Percentiles rank a stretch among this genome's conserved stretches.
Conservation (phyloP, 495 filamentous ascomycete genomes). For the Darksidea phi region DNA sequence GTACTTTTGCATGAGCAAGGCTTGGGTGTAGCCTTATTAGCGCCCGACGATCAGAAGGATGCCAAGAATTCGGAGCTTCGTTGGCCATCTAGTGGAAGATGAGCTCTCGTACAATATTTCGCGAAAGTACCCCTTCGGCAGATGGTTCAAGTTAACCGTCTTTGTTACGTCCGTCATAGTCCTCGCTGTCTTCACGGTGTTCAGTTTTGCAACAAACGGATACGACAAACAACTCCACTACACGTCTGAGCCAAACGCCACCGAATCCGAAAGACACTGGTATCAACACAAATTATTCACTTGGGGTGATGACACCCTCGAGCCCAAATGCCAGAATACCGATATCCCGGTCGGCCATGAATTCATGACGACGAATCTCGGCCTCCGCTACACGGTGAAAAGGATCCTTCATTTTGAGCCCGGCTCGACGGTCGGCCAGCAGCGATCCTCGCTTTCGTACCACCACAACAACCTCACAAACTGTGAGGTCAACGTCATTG, state of each 20-base stretch:
- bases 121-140: slow-evolving; percentile 10
- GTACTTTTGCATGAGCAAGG: too few relatives aligned
- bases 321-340: slow-evolving; percentile 20
- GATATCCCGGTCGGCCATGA: slow-evolving; percentile 22
- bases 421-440: background rate
- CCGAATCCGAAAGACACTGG: slow-evolving; percentile 20
- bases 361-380: slow-evolving; percentile 29
- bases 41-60: too few relatives aligned
- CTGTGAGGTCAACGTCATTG: slow-evolving; percentile 12
- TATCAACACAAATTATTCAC: slow-evolving; percentile 19
- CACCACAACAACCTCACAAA: slow-evolving; percentile 16
- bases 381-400: slow-evolving; percentile 24
- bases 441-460: slow-evolving; percentile 23
- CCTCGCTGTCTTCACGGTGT: slow-evolving; percentile 10
- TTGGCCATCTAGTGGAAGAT: background rate
- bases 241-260: slow-evolving; percentile 18
- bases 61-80: too few relatives aligned
- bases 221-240: slow-evolving; percentile 18
- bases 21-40: too few relatives aligned
- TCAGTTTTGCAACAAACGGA: slow-evolving; percentile 26
- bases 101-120: slow-evolving; percentile 25
- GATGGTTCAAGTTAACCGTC: slow-evolving; percentile 8
- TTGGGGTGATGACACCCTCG: slow-evolving; percentile 17
- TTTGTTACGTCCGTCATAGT: background rate
- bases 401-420: background rate